Evolutionary conservation across 164 flowering plant genomes (phyloP).

Genomic region (Amborella trichopoda): DNA sequence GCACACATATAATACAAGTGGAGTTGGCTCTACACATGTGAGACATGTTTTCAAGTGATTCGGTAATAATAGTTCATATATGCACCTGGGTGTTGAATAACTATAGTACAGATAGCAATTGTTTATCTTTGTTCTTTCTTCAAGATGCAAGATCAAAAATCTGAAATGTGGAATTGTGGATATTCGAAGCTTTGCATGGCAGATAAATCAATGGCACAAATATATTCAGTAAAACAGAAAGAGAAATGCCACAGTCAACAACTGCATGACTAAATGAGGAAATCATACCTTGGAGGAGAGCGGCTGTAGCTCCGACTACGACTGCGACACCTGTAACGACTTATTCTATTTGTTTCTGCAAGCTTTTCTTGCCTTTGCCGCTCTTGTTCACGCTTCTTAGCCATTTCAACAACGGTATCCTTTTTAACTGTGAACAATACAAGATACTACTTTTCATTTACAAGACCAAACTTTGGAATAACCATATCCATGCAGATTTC

Average conservation of each 20-base stretch:
- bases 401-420: slow-evolving; percentile 77
- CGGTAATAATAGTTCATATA: too few species aligned
- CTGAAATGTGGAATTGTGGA: neutral
- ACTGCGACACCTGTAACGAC: slow-evolving; percentile 57
- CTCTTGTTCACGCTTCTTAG: slow-evolving; percentile 90
- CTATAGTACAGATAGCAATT: neutral
- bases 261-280: neutral
- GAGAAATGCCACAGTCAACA: neutral
- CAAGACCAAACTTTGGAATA: too few species aligned
- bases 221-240: neutral
- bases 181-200: neutral
- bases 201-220: neutral
- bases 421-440: slow-evolving; percentile 62
- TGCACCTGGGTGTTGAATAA: too few species aligned
- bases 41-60: too few species aligned
- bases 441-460: too few species aligned
- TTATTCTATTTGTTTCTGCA: slow-evolving; percentile 71
- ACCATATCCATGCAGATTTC: too few species aligned
- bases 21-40: neutral
- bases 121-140: neutral
- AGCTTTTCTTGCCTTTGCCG: slow-evolving; percentile 88
- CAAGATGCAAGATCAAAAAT: neutral
- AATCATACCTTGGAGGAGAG: slow-evolving; percentile 66
- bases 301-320: slow-evolving; percentile 70
- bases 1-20: neutral